phyloP scores from a whole-genome alignment of 2,329 filamentous ascomycete species.

The Blumeriella jaapii region DNA sequence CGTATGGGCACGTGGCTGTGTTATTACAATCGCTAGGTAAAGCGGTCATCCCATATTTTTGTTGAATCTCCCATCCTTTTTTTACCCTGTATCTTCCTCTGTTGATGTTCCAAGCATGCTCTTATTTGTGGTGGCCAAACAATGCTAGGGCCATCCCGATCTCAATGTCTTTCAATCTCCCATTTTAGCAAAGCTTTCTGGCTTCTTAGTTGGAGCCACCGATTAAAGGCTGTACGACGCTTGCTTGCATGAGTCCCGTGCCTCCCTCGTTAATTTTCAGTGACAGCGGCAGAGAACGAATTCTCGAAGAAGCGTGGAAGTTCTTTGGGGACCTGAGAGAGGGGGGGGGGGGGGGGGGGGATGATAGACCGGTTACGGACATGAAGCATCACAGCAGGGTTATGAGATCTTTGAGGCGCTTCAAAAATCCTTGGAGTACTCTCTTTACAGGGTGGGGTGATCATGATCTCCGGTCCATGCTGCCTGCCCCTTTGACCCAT shows the following conservation, averaged over 20 bases:
- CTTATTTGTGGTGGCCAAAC: background rate
- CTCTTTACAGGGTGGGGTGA: conserved; percentile 1
- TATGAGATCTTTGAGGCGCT: conserved; percentile 7
- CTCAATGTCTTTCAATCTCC: conserved; percentile 4
- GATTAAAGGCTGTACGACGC: conserved; percentile 17
- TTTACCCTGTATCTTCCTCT: background rate
- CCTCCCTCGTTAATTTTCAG: conserved; percentile 24
- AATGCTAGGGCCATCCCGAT: conserved; percentile 2
- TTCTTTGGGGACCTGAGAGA: conserved; percentile 16
- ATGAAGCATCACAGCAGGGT: conserved; percentile 15
- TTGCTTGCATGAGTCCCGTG: conserved; percentile 22
- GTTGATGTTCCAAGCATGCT: background rate
- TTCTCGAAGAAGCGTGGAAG: conserved; percentile 34
- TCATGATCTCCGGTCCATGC: background rate
- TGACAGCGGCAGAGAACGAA: conserved; percentile 31
- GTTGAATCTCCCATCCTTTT: background rate
- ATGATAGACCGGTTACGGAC: conserved; percentile 21
- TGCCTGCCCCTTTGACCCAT: conserved; percentile 5
- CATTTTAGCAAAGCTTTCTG: conserved; percentile 1
- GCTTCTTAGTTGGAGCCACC: conserved; percentile 7
- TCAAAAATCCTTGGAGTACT: conserved; percentile 6
- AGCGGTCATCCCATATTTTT: too few species aligned
- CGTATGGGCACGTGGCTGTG: background rate
- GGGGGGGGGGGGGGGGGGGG: conserved; percentile 4
- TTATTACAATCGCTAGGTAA: background rate